Conservation (phyloP, 345 rosid genomes). For the Camelina laxa region DNA sequence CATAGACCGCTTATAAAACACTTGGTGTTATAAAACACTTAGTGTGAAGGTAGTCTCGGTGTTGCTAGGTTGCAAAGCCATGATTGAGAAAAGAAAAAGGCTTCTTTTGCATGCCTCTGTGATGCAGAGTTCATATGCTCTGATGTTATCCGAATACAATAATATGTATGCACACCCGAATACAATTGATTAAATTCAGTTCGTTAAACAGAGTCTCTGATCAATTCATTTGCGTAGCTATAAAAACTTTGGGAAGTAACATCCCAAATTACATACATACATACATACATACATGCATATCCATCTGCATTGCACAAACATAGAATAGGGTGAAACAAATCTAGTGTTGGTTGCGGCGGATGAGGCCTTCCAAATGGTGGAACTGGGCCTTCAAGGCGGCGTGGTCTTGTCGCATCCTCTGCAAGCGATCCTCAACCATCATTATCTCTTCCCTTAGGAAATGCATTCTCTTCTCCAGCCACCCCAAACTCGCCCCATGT, state of each 20-base stretch:
- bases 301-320: not conserved
- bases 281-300: conserved; percentile 15
- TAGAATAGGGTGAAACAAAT: not conserved
- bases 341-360: conserved; percentile 31
- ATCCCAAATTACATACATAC: conserved; percentile 25
- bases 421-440: conserved; percentile 73
- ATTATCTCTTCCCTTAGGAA: conserved; percentile 77
- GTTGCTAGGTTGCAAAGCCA: too few species aligned
- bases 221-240: conserved; percentile 26
- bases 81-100: not conserved
- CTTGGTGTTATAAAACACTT: too few species aligned
- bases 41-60: too few species aligned
- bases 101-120: not conserved
- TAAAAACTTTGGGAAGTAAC: conserved; percentile 25
- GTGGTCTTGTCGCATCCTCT: conserved; percentile 72
- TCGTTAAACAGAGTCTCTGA: not conserved
- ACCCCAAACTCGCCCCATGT: conserved; percentile 53
- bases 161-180: not conserved
- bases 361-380: conserved; percentile 52
- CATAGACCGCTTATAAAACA: too few species aligned
- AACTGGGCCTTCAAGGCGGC: conserved; percentile 58
- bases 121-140: not conserved
- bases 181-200: not conserved
- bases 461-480: conserved; percentile 79
- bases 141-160: not conserved